phyloP scores from a whole-genome alignment of 2,329 filamentous ascomycete species.

The Fusarium nisikadoi region DNA sequence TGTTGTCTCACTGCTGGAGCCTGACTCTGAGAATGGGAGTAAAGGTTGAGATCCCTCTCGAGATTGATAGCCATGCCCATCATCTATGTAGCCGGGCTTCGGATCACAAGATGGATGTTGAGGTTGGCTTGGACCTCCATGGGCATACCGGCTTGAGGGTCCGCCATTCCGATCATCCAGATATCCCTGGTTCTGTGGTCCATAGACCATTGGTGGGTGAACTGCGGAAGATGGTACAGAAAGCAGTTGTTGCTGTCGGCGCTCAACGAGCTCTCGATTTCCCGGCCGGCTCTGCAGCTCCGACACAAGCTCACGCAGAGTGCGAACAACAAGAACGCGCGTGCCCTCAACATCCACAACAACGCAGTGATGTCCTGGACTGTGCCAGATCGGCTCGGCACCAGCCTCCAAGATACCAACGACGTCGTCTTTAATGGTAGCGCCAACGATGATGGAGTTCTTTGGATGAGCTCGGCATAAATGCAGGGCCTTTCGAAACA shows the following conservation, averaged over 20 bases:
- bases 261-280: not conserved
- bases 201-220: not conserved
- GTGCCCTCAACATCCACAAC: accelerated
- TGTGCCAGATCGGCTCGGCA: not conserved
- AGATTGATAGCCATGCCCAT: not conserved
- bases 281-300: not conserved
- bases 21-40: accelerated
- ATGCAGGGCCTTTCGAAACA: not conserved
- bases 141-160: accelerated
- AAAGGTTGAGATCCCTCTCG: not conserved
- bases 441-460: not conserved
- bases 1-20: not conserved
- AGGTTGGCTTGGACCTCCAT: not conserved
- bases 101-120: not conserved
- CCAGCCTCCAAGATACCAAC: not conserved
- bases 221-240: not conserved
- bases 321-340: not conserved
- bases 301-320: not conserved
- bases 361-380: accelerated
- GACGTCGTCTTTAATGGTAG: not conserved
- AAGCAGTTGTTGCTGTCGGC: not conserved
- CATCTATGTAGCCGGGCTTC: not conserved
- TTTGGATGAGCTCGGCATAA: not conserved
- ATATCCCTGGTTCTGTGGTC: not conserved
- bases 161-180: accelerated